Evolutionary conservation across 352 stramenopile genomes (phyloP), one percentile per base, ranked within the genome.

Genomic region (Phytophthora tentaculata): DNA sequence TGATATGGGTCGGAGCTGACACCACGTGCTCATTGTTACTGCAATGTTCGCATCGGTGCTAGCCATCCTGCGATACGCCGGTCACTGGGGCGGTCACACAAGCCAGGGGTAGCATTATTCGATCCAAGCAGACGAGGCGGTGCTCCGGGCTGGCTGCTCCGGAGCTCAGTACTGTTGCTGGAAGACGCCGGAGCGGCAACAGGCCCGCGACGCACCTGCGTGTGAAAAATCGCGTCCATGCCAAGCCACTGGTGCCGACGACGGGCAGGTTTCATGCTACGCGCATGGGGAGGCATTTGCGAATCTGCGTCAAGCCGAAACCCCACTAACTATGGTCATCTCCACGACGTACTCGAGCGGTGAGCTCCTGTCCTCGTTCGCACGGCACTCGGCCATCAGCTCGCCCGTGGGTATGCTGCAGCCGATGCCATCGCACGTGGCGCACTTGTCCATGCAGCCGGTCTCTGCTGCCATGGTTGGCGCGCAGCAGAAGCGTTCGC

Each of bases 401-500:
- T 20, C 62, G 5, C 12, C 50, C 8, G 7, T 56, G 2, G 44
- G 32, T 13, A 47, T 74, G 57, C 39, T 72, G 49, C 71, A 78
- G 53, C 53, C 66, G 12, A 58, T 75, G 54, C 67, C 68, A 24
- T 43, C 45, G 3, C 67, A 61, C 22, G 32, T 63, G 35, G 22
- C 56, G 6, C 60, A 74, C 32, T 12, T 80, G 62, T 37, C 63
- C 43, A 62, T 76, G 55, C 32, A 50, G 24, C 39, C 37, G 28
- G 28, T 43, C 7, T 29, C 26, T 13, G 20, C 24, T 45, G 28
- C 29, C 19, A 54, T 73, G 52, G 29, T 49, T 5, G 57, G 75
- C 19, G 20, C 61, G 32, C 39, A 52, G 35, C 74, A 79, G 37
- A 85, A 86, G 67, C 80, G 80, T 45, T 88, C 80, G 43, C 80